Evolutionary conservation across 2,329 filamentous ascomycete genomes (phyloP).

Genomic region (Aspergillus sp.): DNA sequence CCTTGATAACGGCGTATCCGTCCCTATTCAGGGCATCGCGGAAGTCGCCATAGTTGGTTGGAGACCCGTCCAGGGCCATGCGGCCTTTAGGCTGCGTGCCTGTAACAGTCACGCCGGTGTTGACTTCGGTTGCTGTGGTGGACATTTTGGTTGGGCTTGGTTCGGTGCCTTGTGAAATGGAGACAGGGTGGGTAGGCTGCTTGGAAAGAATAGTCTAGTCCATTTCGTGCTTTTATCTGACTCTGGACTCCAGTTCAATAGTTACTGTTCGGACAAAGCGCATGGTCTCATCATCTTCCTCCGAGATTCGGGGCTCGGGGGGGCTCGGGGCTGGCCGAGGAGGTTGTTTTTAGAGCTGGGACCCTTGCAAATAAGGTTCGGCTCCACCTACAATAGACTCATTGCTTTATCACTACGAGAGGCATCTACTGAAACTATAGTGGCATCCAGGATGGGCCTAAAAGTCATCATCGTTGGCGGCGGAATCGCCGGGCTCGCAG

Average conservation of each 20-base stretch:
- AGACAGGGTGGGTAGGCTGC: no score
- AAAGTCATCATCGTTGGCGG: conserved; percentile 53
- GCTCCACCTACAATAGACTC: background rate
- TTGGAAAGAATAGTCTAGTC: background rate
- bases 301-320: background rate
- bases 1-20: conserved; percentile 49
- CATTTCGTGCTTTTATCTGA: background rate
- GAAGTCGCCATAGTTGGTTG: conserved; percentile 22
- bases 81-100: conserved; percentile 11
- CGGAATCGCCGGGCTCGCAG: conserved; percentile 35
- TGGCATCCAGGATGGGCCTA: background rate
- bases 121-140: conserved; percentile 10
- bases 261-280: no score
- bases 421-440: background rate
- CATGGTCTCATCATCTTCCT: no score
- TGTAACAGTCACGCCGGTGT: background rate
- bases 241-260: no score
- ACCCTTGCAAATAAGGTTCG: no score
- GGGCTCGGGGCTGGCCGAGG: background rate
- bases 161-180: background rate
- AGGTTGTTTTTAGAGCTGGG: no score
- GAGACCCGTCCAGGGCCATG: conserved; percentile 21
- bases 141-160: conserved; percentile 16
- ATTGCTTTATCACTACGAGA: no score
- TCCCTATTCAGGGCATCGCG: conserved; percentile 33